Conservation (phyloP, 2,329 filamentous ascomycete genomes). For the Fusarium sp. region DNA sequence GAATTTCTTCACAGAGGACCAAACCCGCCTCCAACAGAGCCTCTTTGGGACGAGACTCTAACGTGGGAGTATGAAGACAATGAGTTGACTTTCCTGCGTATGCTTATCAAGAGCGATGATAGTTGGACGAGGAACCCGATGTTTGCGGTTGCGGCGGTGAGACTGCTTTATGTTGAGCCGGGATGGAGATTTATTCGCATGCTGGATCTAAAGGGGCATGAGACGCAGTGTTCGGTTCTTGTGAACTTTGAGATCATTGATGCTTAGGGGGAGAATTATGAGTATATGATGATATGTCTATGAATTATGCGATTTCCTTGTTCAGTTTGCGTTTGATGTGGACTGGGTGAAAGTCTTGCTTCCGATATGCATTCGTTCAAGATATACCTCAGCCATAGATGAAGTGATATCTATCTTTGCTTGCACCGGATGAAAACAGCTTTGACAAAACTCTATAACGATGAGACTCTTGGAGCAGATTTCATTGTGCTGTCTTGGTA, state of each 20-base stretch:
- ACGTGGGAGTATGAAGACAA: slow-evolving; percentile 77
- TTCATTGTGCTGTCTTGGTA: background rate
- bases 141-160: slow-evolving; percentile 68
- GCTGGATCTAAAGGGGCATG: slow-evolving; percentile 70
- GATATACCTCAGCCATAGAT: background rate
- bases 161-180: slow-evolving; percentile 63
- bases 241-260: slow-evolving; percentile 68
- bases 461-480: fast-evolving
- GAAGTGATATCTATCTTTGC: background rate
- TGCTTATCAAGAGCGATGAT: slow-evolving; percentile 75
- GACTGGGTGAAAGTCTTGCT: background rate
- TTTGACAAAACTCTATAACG: background rate
- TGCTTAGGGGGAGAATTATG: slow-evolving; percentile 25
- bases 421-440: background rate
- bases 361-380: background rate
- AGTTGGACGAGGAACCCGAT: slow-evolving; percentile 70
- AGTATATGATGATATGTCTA: slow-evolving; percentile 2
- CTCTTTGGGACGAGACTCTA: slow-evolving; percentile 72
- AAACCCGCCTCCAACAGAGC: slow-evolving; percentile 68
- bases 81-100: slow-evolving; percentile 70
- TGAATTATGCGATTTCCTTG: background rate
- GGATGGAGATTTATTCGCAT: slow-evolving; percentile 73
- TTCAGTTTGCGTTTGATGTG: background rate
- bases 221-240: slow-evolving; percentile 70
- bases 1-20: slow-evolving; percentile 66